Evolutionary conservation across 345 rosid genomes (phyloP).

Genomic region (Arabidopsis suecica): DNA sequence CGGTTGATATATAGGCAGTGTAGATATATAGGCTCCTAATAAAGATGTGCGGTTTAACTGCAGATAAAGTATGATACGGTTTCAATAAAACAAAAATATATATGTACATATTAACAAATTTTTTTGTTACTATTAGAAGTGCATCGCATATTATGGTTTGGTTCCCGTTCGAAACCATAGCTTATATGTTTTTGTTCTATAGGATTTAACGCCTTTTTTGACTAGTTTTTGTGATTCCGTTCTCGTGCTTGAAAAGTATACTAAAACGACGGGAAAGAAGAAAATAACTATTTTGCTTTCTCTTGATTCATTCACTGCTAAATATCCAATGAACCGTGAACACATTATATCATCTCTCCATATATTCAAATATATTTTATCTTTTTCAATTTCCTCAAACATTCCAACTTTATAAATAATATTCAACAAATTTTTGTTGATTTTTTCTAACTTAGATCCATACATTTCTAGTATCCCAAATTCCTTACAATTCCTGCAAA

Average conservation of each 20-base stretch:
- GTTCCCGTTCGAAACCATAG: neutral
- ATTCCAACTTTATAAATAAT: neutral
- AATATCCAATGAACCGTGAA: neutral
- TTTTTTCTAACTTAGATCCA: neutral
- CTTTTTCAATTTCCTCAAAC: neutral
- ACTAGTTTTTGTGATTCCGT: neutral
- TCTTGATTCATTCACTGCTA: neutral
- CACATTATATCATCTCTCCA: neutral
- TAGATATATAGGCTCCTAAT: no score
- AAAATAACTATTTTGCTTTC: neutral
- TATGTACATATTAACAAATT: neutral
- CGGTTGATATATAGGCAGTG: neutral
- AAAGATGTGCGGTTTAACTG: no score
- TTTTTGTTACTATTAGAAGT: no score
- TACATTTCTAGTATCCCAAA: no score
- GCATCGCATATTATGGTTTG: no score
- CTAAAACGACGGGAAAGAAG: neutral
- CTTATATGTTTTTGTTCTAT: neutral
- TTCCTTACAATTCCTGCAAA: no score
- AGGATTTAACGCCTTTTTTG: neutral
- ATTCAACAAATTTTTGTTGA: neutral
- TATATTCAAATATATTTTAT: no score
- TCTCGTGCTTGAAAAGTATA: neutral
- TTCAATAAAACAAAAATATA: no score
- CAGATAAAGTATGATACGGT: no score